Evolutionary conservation across 1,284 basidiomycete species (phyloP).

Genomic region (Dichomitus squalens): DNA sequence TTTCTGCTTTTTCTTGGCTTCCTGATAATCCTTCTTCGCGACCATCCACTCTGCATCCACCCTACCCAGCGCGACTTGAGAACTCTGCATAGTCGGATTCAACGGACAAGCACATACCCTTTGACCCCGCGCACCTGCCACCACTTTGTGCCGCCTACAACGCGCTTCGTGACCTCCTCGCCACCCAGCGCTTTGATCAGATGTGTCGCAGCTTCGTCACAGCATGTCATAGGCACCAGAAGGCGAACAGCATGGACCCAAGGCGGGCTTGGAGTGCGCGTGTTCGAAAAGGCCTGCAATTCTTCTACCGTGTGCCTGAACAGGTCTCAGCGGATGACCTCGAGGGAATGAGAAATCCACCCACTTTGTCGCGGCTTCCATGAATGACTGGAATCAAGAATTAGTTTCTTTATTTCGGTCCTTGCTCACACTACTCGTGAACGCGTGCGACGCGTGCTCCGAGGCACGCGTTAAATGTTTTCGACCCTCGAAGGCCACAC

Average conservation of each 20-base stretch:
- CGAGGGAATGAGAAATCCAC: not conserved
- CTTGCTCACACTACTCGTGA: too few species aligned
- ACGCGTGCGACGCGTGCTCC: too few species aligned
- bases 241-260: constrained; percentile 84
- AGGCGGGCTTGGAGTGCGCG: constrained; percentile 85
- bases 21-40: constrained; percentile 70
- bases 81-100: not conserved
- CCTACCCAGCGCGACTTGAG: constrained; percentile 39
- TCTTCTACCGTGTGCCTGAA: constrained; percentile 80
- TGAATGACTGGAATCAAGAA: constrained; percentile 41
- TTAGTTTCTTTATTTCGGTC: not conserved
- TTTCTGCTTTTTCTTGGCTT: constrained; percentile 58
- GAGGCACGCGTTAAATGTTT: too few species aligned
- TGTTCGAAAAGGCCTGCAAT: constrained; percentile 84
- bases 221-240: constrained; percentile 73
- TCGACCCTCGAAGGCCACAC: too few species aligned
- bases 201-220: constrained; percentile 76
- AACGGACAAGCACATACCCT: constrained; percentile 49
- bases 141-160: constrained; percentile 94
- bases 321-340: not conserved
- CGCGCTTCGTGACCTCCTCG: constrained; percentile 67
- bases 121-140: constrained; percentile 89
- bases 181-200: constrained; percentile 87
- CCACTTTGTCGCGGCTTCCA: constrained; percentile 48
- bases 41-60: constrained; percentile 92